phyloP scores from a whole-genome alignment of 495 filamentous ascomycete genomes.

The Bryoglossum gracile region DNA sequence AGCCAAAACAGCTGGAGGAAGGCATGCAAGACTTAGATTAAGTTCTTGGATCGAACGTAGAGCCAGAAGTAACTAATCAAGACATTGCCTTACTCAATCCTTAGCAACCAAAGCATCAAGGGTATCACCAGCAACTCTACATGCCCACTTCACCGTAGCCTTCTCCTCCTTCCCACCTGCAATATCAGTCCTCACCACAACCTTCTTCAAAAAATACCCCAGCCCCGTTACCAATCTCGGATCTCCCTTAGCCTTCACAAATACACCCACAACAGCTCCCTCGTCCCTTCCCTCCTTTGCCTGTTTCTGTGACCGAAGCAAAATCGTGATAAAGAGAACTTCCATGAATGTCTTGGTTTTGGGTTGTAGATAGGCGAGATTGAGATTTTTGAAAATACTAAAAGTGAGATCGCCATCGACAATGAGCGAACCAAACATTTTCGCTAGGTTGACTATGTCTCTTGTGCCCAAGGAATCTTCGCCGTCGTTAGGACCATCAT shows the following conservation, averaged over 20 bases:
- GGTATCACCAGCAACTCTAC: slow-evolving; percentile 53
- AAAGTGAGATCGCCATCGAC: slow-evolving; percentile 57
- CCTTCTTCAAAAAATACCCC: slow-evolving; percentile 71
- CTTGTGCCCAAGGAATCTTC: slow-evolving; percentile 51
- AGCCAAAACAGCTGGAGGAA: no score
- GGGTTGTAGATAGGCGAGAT: slow-evolving; percentile 66
- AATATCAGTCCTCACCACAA: slow-evolving; percentile 68
- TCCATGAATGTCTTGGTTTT: slow-evolving; percentile 75
- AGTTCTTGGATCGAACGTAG: no score
- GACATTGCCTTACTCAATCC: no score
- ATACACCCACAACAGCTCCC: slow-evolving; percentile 54
- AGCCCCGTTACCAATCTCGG: slow-evolving; percentile 61
- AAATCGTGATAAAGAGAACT: slow-evolving; percentile 64
- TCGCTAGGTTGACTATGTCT: slow-evolving; percentile 80
- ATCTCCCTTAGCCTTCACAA: slow-evolving; percentile 50
- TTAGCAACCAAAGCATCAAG: slow-evolving; percentile 43
- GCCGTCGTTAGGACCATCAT: slow-evolving; percentile 42
- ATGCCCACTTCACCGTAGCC: slow-evolving; percentile 62
- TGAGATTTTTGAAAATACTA: slow-evolving; percentile 63
- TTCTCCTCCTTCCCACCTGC: slow-evolving; percentile 52
- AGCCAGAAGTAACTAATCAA: no score
- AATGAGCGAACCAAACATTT: slow-evolving; percentile 72
- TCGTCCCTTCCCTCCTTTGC: slow-evolving; percentile 37
- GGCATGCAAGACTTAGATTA: no score
- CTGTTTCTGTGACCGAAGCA: slow-evolving; percentile 47